Evolutionary conservation across 306 rosid species (phyloP).

Genomic region (Gillenia trifoliata): DNA sequence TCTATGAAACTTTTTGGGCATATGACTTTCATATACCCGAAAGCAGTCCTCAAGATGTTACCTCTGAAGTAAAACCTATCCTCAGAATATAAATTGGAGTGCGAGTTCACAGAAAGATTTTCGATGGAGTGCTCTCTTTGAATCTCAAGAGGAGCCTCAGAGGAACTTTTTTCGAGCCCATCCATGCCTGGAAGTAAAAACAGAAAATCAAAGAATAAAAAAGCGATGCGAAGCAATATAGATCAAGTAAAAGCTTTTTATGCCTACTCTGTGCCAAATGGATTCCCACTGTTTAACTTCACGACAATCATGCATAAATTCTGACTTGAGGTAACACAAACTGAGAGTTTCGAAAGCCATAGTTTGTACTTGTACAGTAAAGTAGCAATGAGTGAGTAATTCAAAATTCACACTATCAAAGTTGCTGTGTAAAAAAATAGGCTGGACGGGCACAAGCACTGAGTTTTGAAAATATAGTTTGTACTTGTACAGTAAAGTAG

Average conservation of each 20-base stretch:
- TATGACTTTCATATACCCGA: conserved; percentile 49
- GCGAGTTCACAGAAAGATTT: conserved; percentile 31
- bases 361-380: background rate
- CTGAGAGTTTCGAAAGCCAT: background rate
- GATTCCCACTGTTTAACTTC: background rate
- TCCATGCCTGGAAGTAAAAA: conserved; percentile 38
- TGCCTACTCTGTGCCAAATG: background rate
- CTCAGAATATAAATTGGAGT: conserved; percentile 31
- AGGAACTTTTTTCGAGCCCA: conserved; percentile 31
- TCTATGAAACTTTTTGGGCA: conserved; percentile 34
- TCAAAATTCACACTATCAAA: background rate
- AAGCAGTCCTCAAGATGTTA: conserved; percentile 61
- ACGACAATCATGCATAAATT: background rate
- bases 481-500: no score
- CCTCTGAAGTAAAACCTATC: conserved; percentile 28
- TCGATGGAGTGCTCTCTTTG: conserved; percentile 33
- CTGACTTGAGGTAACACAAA: background rate
- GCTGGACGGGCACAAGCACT: background rate
- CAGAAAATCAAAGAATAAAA: conserved; percentile 16
- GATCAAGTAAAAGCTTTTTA: background rate
- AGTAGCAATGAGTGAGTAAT: background rate
- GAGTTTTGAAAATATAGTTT: background rate
- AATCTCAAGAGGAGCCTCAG: conserved; percentile 38
- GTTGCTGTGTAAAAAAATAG: background rate
- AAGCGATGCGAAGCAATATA: conserved; percentile 1